A percentile compares a stretch with the other conserved stretches of the same genome.
Evolutionary conservation across 2,329 filamentous ascomycete genomes (phyloP).

Genomic region (Furcasterigmium sp.): DNA sequence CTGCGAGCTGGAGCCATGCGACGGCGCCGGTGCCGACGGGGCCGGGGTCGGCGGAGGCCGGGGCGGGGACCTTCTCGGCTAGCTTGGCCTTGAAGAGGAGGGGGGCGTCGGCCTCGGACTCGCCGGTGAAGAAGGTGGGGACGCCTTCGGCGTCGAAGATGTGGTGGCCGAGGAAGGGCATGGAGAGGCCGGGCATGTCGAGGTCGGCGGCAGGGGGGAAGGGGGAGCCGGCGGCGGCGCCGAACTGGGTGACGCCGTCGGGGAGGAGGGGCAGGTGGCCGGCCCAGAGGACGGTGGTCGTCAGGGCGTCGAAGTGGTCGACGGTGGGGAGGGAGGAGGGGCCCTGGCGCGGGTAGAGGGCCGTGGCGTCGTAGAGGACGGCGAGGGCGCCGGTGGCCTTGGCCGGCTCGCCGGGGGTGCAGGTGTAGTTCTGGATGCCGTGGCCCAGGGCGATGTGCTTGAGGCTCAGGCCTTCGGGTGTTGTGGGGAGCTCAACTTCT

Average conservation of each 20-base stretch:
- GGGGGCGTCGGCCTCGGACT: slow-evolving; percentile 25
- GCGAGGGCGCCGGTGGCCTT: slow-evolving; percentile 50
- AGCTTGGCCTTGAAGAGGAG: slow-evolving; percentile 43
- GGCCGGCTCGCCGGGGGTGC: slow-evolving; percentile 31
- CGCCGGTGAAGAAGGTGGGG: slow-evolving; percentile 56
- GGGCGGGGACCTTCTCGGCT: slow-evolving; percentile 44
- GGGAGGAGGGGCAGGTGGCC: slow-evolving; percentile 44
- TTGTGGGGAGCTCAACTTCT: slow-evolving; percentile 39
- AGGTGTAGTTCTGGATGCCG: slow-evolving; percentile 67
- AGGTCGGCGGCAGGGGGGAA: slow-evolving; percentile 36
- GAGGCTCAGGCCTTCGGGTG: slow-evolving; percentile 31
- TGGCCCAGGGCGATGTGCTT: slow-evolving; percentile 56
- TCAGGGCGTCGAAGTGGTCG: slow-evolving; percentile 32
- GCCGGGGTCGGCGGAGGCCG: slow-evolving; percentile 39
- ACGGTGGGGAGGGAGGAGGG: slow-evolving; percentile 26
- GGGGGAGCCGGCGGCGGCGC: slow-evolving; percentile 38
- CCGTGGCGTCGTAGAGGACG: slow-evolving; percentile 52
- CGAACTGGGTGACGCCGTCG: slow-evolving; percentile 25
- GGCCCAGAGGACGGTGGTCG: slow-evolving; percentile 32
- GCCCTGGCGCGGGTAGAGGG: slow-evolving; percentile 42
- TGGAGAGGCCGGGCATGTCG: slow-evolving; percentile 22
- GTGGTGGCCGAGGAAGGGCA: slow-evolving; percentile 53
- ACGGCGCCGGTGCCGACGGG: slow-evolving; percentile 45
- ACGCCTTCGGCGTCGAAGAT: slow-evolving; percentile 52
- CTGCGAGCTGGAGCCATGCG: slow-evolving; percentile 46